phyloP scores from a whole-genome alignment of 1,139 yeast species.

The Hyphopichia wangnamkhiaoensis region DNA sequence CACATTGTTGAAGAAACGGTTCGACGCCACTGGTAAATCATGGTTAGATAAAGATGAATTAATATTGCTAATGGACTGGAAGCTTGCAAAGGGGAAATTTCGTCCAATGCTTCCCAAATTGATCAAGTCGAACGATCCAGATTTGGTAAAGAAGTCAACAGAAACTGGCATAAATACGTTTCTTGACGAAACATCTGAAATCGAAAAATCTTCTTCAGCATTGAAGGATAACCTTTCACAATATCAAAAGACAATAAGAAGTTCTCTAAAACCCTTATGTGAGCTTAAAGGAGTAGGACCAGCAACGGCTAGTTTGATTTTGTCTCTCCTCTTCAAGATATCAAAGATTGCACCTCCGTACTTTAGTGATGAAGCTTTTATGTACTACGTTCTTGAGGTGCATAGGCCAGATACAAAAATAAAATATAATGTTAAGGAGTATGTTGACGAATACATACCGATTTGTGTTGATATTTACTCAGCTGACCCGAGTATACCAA shows the following conservation, averaged over 20 bases:
- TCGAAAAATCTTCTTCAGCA: not conserved
- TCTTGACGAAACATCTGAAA: constrained; percentile 12
- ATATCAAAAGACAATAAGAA: constrained; percentile 15
- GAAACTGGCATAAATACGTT: constrained; percentile 27
- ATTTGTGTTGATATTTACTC: constrained; percentile 19
- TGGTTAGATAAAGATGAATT: constrained; percentile 42
- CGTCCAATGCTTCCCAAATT: constrained; percentile 47
- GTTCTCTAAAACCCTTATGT: constrained; percentile 30
- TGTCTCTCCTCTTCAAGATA: constrained; percentile 31
- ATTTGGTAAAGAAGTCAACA: constrained; percentile 28
- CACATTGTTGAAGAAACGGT: constrained; percentile 17
- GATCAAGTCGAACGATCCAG: constrained; percentile 35
- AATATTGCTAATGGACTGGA: constrained; percentile 49
- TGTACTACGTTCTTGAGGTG: constrained; percentile 34
- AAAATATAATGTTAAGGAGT: constrained; percentile 46
- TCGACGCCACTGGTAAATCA: constrained; percentile 16
- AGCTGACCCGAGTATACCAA: constrained; percentile 10
- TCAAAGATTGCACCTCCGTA: constrained; percentile 41
- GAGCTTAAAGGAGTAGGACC: constrained; percentile 51
- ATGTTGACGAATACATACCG: constrained; percentile 35
- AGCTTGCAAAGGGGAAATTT: constrained; percentile 49
- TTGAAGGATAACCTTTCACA: not conserved
- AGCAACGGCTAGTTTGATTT: constrained; percentile 48
- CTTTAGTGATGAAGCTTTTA: constrained; percentile 50
- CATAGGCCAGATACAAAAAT: constrained; percentile 31